phyloP scores from a whole-genome alignment of 345 rosid genomes.

The Pelargonium nanum region DNA sequence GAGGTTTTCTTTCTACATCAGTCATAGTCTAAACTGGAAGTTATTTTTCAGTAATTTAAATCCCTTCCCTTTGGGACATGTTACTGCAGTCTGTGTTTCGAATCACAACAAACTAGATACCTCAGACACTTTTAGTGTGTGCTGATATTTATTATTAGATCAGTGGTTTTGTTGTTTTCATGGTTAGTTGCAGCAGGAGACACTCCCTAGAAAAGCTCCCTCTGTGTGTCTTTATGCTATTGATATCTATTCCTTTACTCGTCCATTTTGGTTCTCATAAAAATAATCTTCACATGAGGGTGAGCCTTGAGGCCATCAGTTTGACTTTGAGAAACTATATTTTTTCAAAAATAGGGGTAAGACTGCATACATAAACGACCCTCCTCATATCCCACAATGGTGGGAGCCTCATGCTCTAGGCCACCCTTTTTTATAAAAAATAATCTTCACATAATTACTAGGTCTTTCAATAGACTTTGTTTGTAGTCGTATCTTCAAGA shows the following conservation, averaged over 20 bases:
- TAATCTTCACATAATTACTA: neutral
- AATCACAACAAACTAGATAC: neutral
- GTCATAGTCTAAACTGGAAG: constrained; percentile 5
- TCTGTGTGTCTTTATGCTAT: too few species aligned
- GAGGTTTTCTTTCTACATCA: constrained; percentile 45
- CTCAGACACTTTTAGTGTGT: neutral
- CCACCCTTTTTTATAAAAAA: neutral
- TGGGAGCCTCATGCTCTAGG: too few species aligned
- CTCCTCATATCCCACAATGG: too few species aligned
- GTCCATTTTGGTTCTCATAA: too few species aligned
- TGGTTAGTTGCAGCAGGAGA: neutral
- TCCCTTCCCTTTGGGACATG: neutral
- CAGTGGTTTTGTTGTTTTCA: too few species aligned
- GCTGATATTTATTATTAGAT: too few species aligned
- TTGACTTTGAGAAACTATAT: too few species aligned
- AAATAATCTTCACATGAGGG: too few species aligned
- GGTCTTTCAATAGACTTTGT: neutral
- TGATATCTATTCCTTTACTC: too few species aligned
- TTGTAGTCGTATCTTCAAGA: neutral
- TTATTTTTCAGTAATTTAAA: constrained; percentile 2
- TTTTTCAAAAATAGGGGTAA: too few species aligned
- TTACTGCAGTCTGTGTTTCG: neutral
- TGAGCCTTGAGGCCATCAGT: too few species aligned
- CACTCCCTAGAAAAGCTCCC: neutral
- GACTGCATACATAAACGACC: too few species aligned